Conservation (phyloP, 768 basidiomycete genomes). For the Rubroboletus pulcherrimus region DNA sequence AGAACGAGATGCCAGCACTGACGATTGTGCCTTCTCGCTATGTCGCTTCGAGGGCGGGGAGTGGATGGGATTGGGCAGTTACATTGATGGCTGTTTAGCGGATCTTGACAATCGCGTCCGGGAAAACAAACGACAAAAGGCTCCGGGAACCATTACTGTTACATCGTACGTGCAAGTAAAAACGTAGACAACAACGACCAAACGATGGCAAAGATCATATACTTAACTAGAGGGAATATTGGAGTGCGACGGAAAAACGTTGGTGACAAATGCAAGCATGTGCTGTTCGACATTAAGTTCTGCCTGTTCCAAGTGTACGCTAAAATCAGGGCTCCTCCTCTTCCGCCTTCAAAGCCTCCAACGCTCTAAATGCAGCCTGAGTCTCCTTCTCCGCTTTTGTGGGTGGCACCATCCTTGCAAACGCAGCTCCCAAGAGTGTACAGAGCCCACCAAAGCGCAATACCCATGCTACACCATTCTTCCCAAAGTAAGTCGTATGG, state of each 20-base stretch:
- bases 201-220: neutral
- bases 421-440: conserved; percentile 71
- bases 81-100: conserved; percentile 27
- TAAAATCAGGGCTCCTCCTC: conserved; percentile 40
- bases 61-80: conserved; percentile 28
- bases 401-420: conserved; percentile 79
- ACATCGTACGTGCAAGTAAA: neutral
- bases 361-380: conserved; percentile 72
- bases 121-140: neutral
- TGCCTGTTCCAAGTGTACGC: neutral
- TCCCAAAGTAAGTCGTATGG: conserved; percentile 64
- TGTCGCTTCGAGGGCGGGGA: conserved; percentile 21
- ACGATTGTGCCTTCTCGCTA: conserved; percentile 22
- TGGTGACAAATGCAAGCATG: conserved; percentile 16
- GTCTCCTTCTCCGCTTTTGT: conserved; percentile 92
- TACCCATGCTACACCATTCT: conserved; percentile 92
- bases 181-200: neutral
- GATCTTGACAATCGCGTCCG: neutral
- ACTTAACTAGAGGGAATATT: conserved; percentile 1
- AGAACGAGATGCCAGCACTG: conserved; percentile 23
- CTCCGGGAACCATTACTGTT: neutral
- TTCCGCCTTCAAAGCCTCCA: conserved; percentile 71
- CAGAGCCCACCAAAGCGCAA: conserved; percentile 88
- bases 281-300: neutral
- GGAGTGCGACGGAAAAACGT: conserved; percentile 1